phyloP scores from a whole-genome alignment of 805 yeast genomes.

The fission yeast (Schizosaccharomyces pombe) region DNA sequence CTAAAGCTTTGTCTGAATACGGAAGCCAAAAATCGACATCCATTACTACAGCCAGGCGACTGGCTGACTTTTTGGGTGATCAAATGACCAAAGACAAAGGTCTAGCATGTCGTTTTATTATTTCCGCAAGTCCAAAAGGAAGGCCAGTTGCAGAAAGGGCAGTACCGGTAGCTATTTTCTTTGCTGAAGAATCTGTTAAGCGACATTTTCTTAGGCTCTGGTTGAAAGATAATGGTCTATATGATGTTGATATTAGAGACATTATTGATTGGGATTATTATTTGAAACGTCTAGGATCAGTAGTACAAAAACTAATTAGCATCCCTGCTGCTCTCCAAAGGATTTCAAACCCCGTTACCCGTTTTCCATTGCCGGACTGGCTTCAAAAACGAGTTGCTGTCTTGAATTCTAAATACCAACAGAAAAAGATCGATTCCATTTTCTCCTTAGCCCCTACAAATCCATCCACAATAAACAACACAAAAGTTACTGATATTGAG shows the following conservation, averaged over 20 bases:
- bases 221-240: constrained; percentile 57
- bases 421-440: constrained; percentile 36
- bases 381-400: constrained; percentile 32
- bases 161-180: constrained; percentile 82
- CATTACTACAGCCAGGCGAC: constrained; percentile 77
- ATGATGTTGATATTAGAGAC: constrained; percentile 63
- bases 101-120: constrained; percentile 79
- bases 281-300: constrained; percentile 72
- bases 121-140: constrained; percentile 56
- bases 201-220: constrained; percentile 58
- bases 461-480: not conserved
- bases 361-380: constrained; percentile 92
- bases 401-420: constrained; percentile 49
- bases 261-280: constrained; percentile 89
- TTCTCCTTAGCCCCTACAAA: constrained; percentile 22
- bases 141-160: constrained; percentile 94
- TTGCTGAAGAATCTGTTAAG: constrained; percentile 53
- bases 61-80: constrained; percentile 85
- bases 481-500: constrained; percentile 12
- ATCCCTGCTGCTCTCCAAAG: constrained; percentile 93
- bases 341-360: constrained; percentile 74
- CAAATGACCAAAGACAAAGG: constrained; percentile 95
- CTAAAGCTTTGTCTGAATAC: constrained; percentile 71
- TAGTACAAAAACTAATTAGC: constrained; percentile 79
- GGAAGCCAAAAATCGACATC: constrained; percentile 82